Evolutionary conservation across 2,329 filamentous ascomycete genomes (phyloP).

Genomic region (Xylaria polymorpha): DNA sequence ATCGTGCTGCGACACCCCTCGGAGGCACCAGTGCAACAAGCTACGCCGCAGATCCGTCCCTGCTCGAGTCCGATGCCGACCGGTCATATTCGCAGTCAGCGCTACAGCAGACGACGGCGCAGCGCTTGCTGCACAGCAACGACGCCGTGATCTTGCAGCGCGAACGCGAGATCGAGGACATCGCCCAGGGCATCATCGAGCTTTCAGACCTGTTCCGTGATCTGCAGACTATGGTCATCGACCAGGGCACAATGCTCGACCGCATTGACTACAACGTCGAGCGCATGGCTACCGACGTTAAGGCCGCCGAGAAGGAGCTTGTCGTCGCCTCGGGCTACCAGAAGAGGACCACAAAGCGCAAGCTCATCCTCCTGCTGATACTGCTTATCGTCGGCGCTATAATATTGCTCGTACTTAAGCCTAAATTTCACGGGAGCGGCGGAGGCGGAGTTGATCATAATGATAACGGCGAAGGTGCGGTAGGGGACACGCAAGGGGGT

Average conservation of each 20-base stretch:
- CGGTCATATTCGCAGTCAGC: conserved; percentile 91
- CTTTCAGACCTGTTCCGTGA: conserved; percentile 97
- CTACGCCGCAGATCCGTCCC: conserved; percentile 83
- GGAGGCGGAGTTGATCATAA: conserved; percentile 25
- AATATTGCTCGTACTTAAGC: conserved; percentile 84
- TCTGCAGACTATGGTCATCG: conserved; percentile 93
- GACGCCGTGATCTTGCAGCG: conserved; percentile 89
- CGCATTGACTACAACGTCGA: conserved; percentile 99
- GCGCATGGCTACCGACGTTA: conserved; percentile 91
- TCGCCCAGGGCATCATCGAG: conserved; percentile 97
- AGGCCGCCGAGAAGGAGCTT: conserved; percentile 91
- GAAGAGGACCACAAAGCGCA: conserved; percentile 86
- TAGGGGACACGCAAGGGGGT: conserved; percentile 19
- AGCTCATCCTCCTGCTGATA: conserved; percentile 89
- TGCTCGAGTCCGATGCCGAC: conserved; percentile 94
- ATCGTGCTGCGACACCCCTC: conserved; percentile 65
- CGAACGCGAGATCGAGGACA: conserved; percentile 96
- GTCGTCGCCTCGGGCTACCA: conserved; percentile 91
- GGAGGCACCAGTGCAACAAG: conserved; percentile 53
- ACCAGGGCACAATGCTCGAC: conserved; percentile 90
- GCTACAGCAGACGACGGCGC: conserved; percentile 75
- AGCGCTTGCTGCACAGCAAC: conserved; percentile 76
- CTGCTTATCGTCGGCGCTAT: conserved; percentile 88
- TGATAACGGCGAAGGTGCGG: conserved; percentile 4
- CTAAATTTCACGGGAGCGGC: conserved; percentile 61